phyloP scores from a whole-genome alignment of 1,284 basidiomycete genomes.

The Wolfiporia cocos region DNA sequence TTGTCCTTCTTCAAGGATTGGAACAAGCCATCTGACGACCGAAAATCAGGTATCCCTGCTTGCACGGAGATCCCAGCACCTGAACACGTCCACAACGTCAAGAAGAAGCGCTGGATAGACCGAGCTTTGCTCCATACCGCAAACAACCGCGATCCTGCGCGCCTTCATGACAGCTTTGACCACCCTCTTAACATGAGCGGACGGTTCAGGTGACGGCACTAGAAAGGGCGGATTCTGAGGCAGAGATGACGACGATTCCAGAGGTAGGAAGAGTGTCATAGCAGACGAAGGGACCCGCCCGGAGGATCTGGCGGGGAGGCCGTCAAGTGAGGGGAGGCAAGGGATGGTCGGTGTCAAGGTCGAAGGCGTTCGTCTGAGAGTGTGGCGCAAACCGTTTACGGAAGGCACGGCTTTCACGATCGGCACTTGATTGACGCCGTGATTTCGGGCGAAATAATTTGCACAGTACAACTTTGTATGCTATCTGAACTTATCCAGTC shows the following conservation, averaged over 20 bases:
- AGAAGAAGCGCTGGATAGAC: no score
- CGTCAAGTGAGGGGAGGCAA: slow-evolving; percentile 1
- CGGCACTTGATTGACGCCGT: no score
- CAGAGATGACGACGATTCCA: slow-evolving; percentile 25
- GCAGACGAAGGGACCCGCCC: neutral
- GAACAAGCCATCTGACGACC: slow-evolving; percentile 81
- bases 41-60: slow-evolving; percentile 91
- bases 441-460: no score
- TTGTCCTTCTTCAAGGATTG: slow-evolving; percentile 74
- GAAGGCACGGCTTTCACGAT: neutral
- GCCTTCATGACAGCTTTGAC: slow-evolving; percentile 71
- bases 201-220: slow-evolving; percentile 28
- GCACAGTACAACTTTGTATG: no score
- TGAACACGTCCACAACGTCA: no score
- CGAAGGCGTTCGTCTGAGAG: neutral
- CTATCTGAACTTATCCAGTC: no score
- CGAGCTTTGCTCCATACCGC: slow-evolving; percentile 48
- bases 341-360: slow-evolving; percentile 1
- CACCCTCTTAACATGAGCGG: slow-evolving; percentile 41
- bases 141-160: slow-evolving; percentile 79
- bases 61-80: slow-evolving; percentile 91
- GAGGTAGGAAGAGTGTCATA: slow-evolving; percentile 31
- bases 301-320: neutral
- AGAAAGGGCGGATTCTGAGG: slow-evolving; percentile 32
- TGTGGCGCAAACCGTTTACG: neutral